phyloP scores from a whole-genome alignment of 1,284 basidiomycete species.

The Rugosomyces carneus region DNA sequence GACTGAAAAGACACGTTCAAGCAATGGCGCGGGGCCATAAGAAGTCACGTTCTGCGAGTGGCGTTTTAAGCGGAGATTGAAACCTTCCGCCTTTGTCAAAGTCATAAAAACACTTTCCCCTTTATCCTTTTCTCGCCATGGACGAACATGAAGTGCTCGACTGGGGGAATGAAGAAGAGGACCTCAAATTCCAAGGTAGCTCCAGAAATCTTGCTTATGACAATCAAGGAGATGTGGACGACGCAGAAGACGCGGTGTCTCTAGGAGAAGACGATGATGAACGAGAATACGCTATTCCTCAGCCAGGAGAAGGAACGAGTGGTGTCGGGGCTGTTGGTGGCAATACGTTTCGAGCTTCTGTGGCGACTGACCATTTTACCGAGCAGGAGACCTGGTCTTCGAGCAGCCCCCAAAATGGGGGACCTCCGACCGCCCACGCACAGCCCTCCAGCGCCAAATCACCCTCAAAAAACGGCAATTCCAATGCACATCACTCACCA shows the following conservation, averaged over 20 bases:
- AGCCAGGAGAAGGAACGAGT: constrained; percentile 12
- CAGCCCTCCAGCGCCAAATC: constrained; percentile 13
- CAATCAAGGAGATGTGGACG: constrained; percentile 33
- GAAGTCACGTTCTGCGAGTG: constrained; percentile 1
- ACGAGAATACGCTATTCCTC: constrained; percentile 25
- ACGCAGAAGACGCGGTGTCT: constrained; percentile 61
- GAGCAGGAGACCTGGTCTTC: constrained; percentile 8
- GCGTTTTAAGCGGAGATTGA: constrained; percentile 23
- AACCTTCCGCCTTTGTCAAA: constrained; percentile 7
- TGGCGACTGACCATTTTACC: constrained; percentile 5
- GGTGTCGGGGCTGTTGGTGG: not conserved
- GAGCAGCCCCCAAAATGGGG: constrained; percentile 10
- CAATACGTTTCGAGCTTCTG: constrained; percentile 2
- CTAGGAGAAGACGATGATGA: constrained; percentile 69
- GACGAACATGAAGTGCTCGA: constrained; percentile 64
- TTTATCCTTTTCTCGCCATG: constrained; percentile 34
- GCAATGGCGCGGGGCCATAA: not conserved
- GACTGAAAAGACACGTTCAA: constrained; percentile 4
- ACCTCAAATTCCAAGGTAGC: constrained; percentile 27
- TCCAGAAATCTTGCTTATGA: constrained; percentile 14
- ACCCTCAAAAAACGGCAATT: constrained; percentile 12
- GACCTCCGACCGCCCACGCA: constrained; percentile 14
- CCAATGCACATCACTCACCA: constrained; percentile 12
- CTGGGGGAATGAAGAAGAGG: constrained; percentile 72
- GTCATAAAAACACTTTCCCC: constrained; percentile 6